phyloP scores from a whole-genome alignment of 371 early-diverging fungal species.

The Encephalitozoon cuniculi region DNA sequence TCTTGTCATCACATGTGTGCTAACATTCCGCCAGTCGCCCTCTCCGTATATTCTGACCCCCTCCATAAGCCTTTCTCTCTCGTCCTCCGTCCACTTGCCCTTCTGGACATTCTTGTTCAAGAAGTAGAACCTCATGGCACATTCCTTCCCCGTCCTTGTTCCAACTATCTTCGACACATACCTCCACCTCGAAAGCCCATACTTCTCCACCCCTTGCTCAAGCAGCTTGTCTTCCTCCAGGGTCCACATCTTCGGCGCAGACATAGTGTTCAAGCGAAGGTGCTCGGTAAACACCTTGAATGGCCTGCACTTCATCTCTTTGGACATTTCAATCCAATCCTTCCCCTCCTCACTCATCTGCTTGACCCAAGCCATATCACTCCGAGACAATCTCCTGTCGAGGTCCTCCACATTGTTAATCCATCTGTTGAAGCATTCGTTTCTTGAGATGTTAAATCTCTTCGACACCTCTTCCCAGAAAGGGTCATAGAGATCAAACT shows the following conservation, averaged over 20 bases:
- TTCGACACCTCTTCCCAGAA: neutral
- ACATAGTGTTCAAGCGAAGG: constrained; percentile 3
- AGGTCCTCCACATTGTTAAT: constrained; percentile 30
- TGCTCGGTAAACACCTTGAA: constrained; percentile 21
- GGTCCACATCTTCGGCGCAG: constrained; percentile 68
- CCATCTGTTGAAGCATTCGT: constrained; percentile 14
- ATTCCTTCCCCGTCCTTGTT: constrained; percentile 36
- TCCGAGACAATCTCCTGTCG: neutral
- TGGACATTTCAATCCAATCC: constrained; percentile 28
- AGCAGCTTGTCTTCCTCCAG: constrained; percentile 68
- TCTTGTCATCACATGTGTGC: constrained; percentile 29
- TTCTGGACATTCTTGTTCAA: neutral
- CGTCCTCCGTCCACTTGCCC: constrained; percentile 40
- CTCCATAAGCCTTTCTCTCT: constrained; percentile 15
- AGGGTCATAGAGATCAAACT: neutral
- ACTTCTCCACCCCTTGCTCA: constrained; percentile 69
- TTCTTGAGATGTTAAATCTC: neutral
- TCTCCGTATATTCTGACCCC: constrained; percentile 23
- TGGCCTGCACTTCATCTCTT: constrained; percentile 23
- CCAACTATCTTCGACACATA: constrained; percentile 22
- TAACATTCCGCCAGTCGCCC: constrained; percentile 33
- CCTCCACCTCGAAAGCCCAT: constrained; percentile 62
- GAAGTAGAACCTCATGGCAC: constrained; percentile 42
- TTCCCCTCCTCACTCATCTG: constrained; percentile 9
- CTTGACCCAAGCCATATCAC: constrained; percentile 2